A percentile compares a stretch with the other conserved stretches of the same genome.
Evolutionary conservation across 352 stramenopile species (phyloP).

Genomic region (Albugo candida): DNA sequence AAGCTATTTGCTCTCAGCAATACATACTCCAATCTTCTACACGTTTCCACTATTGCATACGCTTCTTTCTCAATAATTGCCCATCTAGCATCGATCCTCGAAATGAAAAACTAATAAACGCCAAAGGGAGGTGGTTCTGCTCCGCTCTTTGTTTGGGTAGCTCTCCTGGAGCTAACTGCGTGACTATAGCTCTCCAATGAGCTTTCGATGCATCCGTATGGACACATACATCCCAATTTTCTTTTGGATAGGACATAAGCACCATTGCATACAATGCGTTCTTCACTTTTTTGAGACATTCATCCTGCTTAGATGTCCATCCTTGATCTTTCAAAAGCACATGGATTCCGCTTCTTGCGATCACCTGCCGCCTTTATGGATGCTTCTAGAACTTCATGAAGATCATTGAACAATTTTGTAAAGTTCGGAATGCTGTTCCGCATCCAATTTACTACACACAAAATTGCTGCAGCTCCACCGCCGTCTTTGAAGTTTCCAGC

Average conservation of each 20-base stretch:
- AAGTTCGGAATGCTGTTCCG: conserved; percentile 13
- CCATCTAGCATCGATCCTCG: conserved; percentile 2
- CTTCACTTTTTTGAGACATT: conserved; percentile 3
- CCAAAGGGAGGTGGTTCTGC: conserved; percentile 9
- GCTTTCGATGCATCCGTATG: conserved; percentile 10
- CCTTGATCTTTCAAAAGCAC: conserved; percentile 1
- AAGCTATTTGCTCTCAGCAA: no score
- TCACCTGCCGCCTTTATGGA: neutral
- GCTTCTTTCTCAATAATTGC: conserved; percentile 13
- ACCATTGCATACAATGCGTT: conserved; percentile 6
- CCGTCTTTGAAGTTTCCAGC: neutral
- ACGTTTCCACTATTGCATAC: no score
- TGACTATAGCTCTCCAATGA: no score
- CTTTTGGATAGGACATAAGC: conserved; percentile 6
- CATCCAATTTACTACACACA: conserved; percentile 16
- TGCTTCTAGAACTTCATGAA: conserved; percentile 5
- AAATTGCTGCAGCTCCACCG: conserved; percentile 14
- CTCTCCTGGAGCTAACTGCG: no score
- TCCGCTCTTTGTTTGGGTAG: neutral
- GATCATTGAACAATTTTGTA: conserved; percentile 1
- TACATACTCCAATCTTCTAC: no score
- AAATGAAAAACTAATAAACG: conserved; percentile 11
- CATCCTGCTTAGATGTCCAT: conserved; percentile 2
- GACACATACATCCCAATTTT: conserved; percentile 5
- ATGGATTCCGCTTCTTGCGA: conserved; percentile 7